Conservation (phyloP, 768 basidiomycete genomes). For the Exsudoporus frostii region DNA sequence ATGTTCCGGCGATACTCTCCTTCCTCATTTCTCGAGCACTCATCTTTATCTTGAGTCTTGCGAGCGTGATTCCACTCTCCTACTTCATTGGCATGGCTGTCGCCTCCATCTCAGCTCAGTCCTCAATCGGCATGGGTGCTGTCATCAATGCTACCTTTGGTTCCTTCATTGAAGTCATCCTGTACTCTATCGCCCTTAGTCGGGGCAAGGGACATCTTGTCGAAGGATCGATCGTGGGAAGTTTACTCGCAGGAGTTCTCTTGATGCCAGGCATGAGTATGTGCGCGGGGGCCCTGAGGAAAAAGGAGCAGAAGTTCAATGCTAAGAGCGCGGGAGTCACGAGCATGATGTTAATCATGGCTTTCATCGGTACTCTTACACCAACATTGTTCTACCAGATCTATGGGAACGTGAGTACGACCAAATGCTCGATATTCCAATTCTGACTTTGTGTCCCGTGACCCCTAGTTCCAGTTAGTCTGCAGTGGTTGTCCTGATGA, state of each 20-base stretch:
- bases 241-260: slow-evolving; percentile 90
- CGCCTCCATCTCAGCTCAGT: slow-evolving; percentile 97
- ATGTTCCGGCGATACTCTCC: slow-evolving; percentile 62
- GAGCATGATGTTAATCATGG: slow-evolving; percentile 99
- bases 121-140: slow-evolving; percentile 98
- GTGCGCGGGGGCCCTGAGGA: slow-evolving; percentile 82
- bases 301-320: slow-evolving; percentile 98
- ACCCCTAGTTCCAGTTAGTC: slow-evolving; percentile 73
- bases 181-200: slow-evolving; percentile 88
- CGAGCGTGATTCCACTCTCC: slow-evolving; percentile 92
- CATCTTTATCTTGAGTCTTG: slow-evolving; percentile 81
- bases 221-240: slow-evolving; percentile 95
- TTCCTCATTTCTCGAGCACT: slow-evolving; percentile 69
- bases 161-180: slow-evolving; percentile 94
- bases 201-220: slow-evolving; percentile 91
- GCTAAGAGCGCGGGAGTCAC: slow-evolving; percentile 99
- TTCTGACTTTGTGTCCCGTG: slow-evolving; percentile 15
- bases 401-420: slow-evolving; percentile 82
- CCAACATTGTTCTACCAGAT: slow-evolving; percentile 98
- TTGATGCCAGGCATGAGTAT: slow-evolving; percentile 97
- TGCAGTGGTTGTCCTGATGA: slow-evolving; percentile 73
- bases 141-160: slow-evolving; percentile 99
- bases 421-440: neutral
- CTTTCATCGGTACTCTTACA: slow-evolving; percentile 91
- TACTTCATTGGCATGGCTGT: slow-evolving; percentile 99